Evolutionary conservation across 2,329 filamentous ascomycete species (phyloP), one percentile per base, ranked within the genome.

Genomic region (Neonectria ditissima): DNA sequence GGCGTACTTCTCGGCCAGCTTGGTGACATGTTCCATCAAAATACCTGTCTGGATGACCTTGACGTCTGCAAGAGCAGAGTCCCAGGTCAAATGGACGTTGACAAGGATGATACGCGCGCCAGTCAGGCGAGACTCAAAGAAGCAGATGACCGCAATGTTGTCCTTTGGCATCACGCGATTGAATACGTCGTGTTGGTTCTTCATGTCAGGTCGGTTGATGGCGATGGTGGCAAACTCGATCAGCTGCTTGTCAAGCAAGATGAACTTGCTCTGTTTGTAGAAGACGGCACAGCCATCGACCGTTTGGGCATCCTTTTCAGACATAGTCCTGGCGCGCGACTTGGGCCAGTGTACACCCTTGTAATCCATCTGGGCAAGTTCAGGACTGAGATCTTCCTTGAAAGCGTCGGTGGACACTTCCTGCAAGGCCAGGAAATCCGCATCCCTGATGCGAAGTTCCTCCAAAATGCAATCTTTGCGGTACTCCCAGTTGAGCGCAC

Each of bases 161-260:
- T 99, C 96, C 80, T 96, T 93, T 65, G 95, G 94, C 96, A 97
- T 98, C 65, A 99, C 92, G 28, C 96, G 92, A 78, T 99, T 99
- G 86, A 97, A 98, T 61, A 98, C 95, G 74, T 99, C 96, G 76
- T 97, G 93, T 74, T 97, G 93, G 60, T 94, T 93, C 81, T 98
- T 98, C 89, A 97, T 97, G 77, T 98, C 96, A 3, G 94, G 93
- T 69, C 96, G 87, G 76, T 97, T 96, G 79, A 99, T 97, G 69
- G 95, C 95, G 60, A 93, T 92, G 63, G 93, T 91, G 39, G 92
- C 91, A 76, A 97, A 97, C 78, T 97, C 94, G 74, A 99, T 91
- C 67, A 97, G 83, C 75, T 97, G 92, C 82, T 97, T 97, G 81
- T 98, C 95, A 24, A 99, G 87, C 63, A 97, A 82, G 64, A 97